Percentiles rank a stretch among this genome's conserved stretches.
Conservation (phyloP, 306 rosid genomes). For the Fragaria iinumae region DNA sequence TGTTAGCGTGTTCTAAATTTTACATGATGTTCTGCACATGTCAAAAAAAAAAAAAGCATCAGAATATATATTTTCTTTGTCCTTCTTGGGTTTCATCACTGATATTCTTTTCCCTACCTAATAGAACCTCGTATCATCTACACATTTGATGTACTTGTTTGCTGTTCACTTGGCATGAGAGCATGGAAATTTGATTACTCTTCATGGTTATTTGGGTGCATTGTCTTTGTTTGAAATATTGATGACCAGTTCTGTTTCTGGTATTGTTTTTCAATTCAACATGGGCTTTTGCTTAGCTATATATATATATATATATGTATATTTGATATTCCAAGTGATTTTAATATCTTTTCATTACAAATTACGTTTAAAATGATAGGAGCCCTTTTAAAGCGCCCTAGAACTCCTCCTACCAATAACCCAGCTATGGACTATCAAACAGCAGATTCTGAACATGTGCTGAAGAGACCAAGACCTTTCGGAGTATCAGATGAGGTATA, state of each 20-base stretch:
- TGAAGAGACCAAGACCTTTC: constrained; percentile 93
- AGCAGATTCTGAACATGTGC: constrained; percentile 91
- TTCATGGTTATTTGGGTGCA: neutral
- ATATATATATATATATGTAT: neutral
- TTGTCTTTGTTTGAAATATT: neutral
- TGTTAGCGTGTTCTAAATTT: neutral
- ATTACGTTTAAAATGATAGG: constrained; percentile 38
- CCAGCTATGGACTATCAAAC: constrained; percentile 95
- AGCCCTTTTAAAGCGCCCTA: constrained; percentile 92
- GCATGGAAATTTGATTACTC: constrained; percentile 2
- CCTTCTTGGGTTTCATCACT: neutral
- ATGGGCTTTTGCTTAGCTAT: neutral
- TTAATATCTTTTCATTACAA: neutral
- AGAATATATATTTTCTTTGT: neutral
- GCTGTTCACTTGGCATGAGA: neutral
- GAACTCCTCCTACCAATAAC: constrained; percentile 94
- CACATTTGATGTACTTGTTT: neutral
- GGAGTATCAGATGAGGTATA: constrained; percentile 88
- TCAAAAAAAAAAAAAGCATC: neutral
- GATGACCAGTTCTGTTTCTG: constrained; percentile 1
- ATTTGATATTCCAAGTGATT: constrained; percentile 15
- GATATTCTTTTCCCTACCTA: neutral
- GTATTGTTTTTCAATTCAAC: neutral
- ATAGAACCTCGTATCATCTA: neutral
- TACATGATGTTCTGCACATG: neutral